Evolutionary conservation across 352 stramenopile species (phyloP).

Genomic region (Pythium dissimile): DNA sequence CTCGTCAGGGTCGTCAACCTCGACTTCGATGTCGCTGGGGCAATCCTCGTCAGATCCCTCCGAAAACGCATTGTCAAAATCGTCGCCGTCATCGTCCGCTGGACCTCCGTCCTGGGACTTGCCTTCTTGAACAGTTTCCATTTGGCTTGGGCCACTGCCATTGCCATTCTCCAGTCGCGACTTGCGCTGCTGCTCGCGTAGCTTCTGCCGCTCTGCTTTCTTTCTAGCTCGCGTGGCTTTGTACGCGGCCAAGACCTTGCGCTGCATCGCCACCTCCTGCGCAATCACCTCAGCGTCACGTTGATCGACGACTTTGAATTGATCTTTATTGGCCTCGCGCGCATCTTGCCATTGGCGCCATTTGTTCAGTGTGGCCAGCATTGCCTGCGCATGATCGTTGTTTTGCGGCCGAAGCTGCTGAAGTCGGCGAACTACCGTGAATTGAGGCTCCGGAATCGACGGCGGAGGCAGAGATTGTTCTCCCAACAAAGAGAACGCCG

Average conservation of each 20-base stretch:
- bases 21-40: slow-evolving; percentile 30
- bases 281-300: slow-evolving; percentile 45
- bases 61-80: slow-evolving; percentile 43
- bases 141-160: slow-evolving; percentile 34
- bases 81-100: slow-evolving; percentile 32
- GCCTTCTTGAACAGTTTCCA: slow-evolving; percentile 68
- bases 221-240: slow-evolving; percentile 59
- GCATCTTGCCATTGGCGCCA: slow-evolving; percentile 52
- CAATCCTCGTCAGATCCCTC: slow-evolving; percentile 46
- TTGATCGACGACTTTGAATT: slow-evolving; percentile 62
- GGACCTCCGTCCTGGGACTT: slow-evolving; percentile 30
- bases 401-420: slow-evolving; percentile 42
- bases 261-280: slow-evolving; percentile 49
- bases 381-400: slow-evolving; percentile 26
- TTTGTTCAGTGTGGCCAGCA: slow-evolving; percentile 32
- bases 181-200: slow-evolving; percentile 41
- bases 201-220: slow-evolving; percentile 58
- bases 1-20: slow-evolving; percentile 61
- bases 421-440: slow-evolving; percentile 45
- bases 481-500: slow-evolving; percentile 38
- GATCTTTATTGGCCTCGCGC: slow-evolving; percentile 58
- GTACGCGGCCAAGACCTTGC: slow-evolving; percentile 63
- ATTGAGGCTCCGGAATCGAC: slow-evolving; percentile 19
- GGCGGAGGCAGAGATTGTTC: slow-evolving; percentile 15
- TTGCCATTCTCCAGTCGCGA: slow-evolving; percentile 3